Conservation (phyloP, 352 stramenopile genomes). For the Pythium chondricola region DNA sequence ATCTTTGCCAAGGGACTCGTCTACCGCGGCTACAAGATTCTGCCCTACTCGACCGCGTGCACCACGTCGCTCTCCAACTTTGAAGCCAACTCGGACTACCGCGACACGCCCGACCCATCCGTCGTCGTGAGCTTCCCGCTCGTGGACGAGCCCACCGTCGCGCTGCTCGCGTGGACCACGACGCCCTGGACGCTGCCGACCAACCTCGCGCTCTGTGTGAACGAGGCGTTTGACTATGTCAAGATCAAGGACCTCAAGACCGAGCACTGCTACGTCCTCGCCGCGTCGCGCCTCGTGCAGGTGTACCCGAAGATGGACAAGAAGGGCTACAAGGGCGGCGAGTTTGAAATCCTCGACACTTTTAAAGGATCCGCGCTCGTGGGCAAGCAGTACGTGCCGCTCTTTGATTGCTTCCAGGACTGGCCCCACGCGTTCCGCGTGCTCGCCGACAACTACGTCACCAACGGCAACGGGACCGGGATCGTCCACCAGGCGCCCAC, state of each 20-base stretch:
- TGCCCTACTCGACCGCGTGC: slow-evolving; percentile 98
- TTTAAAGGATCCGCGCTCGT: slow-evolving; percentile 92
- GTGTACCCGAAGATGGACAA: slow-evolving; percentile 97
- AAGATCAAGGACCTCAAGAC: slow-evolving; percentile 94
- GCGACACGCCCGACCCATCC: slow-evolving; percentile 96
- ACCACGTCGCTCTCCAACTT: slow-evolving; percentile 99
- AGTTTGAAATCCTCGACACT: slow-evolving; percentile 90
- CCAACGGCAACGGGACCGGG: slow-evolving; percentile 93
- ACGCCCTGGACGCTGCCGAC: slow-evolving; percentile 99
- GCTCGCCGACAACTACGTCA: slow-evolving; percentile 97
- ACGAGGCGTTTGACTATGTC: slow-evolving; percentile 96
- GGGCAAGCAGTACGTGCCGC: slow-evolving; percentile 94
- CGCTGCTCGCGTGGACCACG: slow-evolving; percentile 97
- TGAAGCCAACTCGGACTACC: slow-evolving; percentile 99
- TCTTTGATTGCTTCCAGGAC: slow-evolving; percentile 95
- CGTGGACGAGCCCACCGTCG: slow-evolving; percentile 76
- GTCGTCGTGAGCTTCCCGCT: slow-evolving; percentile 97
- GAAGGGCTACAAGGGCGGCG: slow-evolving; percentile 94
- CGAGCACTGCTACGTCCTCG: slow-evolving; percentile 92
- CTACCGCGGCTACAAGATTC: slow-evolving; percentile 99
- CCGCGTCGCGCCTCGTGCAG: slow-evolving; percentile 90
- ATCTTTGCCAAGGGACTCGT: slow-evolving; percentile 98
- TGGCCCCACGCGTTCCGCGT: slow-evolving; percentile 93
- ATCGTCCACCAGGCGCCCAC: slow-evolving; percentile 98
- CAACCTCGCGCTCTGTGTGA: slow-evolving; percentile 98